phyloP scores from a whole-genome alignment of 371 early-diverging fungal species.

The Encephalitozoon intestinalis region DNA sequence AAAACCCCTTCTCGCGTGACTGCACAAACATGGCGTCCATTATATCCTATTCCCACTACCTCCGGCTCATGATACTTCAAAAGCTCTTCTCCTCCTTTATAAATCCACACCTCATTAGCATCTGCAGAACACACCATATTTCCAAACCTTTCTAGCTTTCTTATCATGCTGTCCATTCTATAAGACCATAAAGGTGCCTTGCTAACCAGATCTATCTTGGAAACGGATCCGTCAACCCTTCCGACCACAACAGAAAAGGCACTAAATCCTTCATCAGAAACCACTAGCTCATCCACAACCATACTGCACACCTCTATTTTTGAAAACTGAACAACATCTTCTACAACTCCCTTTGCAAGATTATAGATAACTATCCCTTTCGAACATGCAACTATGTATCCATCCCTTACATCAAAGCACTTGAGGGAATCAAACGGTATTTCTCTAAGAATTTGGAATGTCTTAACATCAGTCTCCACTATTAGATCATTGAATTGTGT shows the following conservation, averaged over 20 bases:
- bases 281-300: neutral
- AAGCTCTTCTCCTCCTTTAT: neutral
- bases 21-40: neutral
- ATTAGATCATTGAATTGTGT: neutral
- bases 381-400: neutral
- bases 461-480: neutral
- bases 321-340: neutral
- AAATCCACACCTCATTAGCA: neutral
- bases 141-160: neutral
- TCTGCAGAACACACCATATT: neutral
- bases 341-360: neutral
- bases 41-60: neutral
- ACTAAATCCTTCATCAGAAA: neutral
- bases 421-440: neutral
- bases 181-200: neutral
- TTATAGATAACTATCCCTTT: neutral
- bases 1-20: neutral
- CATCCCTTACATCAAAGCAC: neutral
- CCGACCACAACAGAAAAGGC: neutral
- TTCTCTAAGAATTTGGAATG: neutral
- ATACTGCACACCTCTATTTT: neutral
- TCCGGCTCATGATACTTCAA: neutral
- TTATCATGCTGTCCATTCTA: neutral
- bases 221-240: neutral
- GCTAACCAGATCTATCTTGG: neutral